These are phyloP conservation scores for Fennellomyces sp. DNA, from an alignment of 371 early-diverging fungal genomes.

Conservation along the genomic window DNA sequence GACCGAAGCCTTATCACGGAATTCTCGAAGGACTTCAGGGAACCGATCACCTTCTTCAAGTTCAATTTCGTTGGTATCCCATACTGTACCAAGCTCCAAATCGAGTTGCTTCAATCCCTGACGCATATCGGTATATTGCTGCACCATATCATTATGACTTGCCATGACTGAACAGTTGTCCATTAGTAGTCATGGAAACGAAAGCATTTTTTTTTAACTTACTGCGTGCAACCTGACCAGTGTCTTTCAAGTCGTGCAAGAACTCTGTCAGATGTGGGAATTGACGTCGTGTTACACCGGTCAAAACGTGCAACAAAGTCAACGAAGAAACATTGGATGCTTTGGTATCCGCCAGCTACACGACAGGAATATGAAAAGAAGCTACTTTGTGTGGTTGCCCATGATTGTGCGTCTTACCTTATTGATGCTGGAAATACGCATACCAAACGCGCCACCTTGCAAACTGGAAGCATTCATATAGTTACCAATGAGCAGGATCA, in stretches of 20 bases:
- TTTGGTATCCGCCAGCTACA: constrained; percentile 57
- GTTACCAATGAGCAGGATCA: constrained; percentile 59
- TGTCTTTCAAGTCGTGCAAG: constrained; percentile 42
- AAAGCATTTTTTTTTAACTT: constrained; percentile 2
- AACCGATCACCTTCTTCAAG: constrained; percentile 37
- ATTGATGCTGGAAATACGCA: constrained; percentile 53
- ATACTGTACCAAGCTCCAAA: constrained; percentile 21
- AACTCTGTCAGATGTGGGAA: constrained; percentile 49
- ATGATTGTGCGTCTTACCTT: constrained; percentile 51
- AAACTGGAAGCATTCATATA: constrained; percentile 62
- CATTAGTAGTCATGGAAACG: background rate
- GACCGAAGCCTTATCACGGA: constrained; percentile 25
- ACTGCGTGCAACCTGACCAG: constrained; percentile 44
- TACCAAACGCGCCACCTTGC: constrained; percentile 67
- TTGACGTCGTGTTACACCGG: constrained; percentile 44
- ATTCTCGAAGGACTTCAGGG: constrained; percentile 35
- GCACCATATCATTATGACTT: constrained; percentile 28
- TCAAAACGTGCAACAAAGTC: constrained; percentile 52
- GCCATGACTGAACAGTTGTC: constrained; percentile 32
- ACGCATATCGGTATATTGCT: constrained; percentile 33
- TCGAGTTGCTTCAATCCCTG: constrained; percentile 24
- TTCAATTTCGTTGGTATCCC: constrained; percentile 20
- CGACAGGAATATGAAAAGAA: too few relatives aligned
- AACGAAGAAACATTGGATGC: constrained; percentile 42
- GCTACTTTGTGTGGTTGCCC: too few relatives aligned